phyloP scores from a whole-genome alignment of 495 filamentous ascomycete species.

The Aspergillus funiculosus region DNA sequence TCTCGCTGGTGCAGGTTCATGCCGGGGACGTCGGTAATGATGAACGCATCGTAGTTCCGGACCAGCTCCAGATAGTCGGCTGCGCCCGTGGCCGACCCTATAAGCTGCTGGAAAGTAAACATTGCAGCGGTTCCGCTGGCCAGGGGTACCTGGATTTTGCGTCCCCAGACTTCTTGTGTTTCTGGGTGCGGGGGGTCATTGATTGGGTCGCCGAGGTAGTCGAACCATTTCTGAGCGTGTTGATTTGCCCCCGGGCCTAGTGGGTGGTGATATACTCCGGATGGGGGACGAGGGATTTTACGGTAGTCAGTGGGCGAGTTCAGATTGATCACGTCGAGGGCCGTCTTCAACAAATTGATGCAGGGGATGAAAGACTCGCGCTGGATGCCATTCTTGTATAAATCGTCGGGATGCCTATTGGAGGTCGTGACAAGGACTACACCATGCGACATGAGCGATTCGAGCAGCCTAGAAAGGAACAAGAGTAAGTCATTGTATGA shows the following conservation, averaged over 20 bases:
- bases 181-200: constrained; percentile 69
- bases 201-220: constrained; percentile 79
- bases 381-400: constrained; percentile 98
- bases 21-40: constrained; percentile 83
- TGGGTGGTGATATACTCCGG: constrained; percentile 86
- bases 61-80: constrained; percentile 94
- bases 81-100: constrained; percentile 78
- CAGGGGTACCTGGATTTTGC: constrained; percentile 77
- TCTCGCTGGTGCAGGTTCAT: constrained; percentile 87
- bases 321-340: constrained; percentile 83
- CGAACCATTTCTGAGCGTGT: constrained; percentile 92
- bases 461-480: constrained; percentile 65
- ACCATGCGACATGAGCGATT: constrained; percentile 90
- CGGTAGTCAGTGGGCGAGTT: constrained; percentile 95
- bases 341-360: constrained; percentile 80
- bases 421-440: constrained; percentile 92
- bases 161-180: constrained; percentile 87
- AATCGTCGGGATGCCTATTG: constrained; percentile 92
- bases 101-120: constrained; percentile 87
- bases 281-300: constrained; percentile 88
- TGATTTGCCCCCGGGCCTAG: constrained; percentile 68
- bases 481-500: neutral
- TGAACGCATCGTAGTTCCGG: constrained; percentile 83
- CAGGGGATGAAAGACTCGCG: constrained; percentile 91
- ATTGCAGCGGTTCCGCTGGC: constrained; percentile 83